Conservation (phyloP, 2,329 filamentous ascomycete species). For the Cylindrodendrum hubeiense region DNA sequence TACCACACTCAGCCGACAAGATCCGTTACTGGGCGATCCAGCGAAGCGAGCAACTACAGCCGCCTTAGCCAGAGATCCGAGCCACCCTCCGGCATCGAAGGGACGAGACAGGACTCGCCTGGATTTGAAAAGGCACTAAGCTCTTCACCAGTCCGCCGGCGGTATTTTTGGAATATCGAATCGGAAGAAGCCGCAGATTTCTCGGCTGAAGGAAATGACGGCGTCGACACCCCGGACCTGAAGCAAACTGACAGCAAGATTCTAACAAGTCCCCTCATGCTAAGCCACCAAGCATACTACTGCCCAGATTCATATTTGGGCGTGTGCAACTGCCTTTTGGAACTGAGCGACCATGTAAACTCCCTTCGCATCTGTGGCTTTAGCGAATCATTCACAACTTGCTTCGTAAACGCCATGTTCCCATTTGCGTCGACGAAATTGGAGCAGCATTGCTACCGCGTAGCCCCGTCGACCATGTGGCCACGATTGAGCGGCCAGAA, state of each 20-base stretch:
- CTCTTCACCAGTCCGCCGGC: constrained; percentile 4
- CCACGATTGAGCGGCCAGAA: constrained; percentile 46
- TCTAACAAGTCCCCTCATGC: constrained; percentile 7
- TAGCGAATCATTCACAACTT: constrained; percentile 45
- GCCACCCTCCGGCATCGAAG: neutral
- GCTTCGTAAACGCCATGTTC: constrained; percentile 46
- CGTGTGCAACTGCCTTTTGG: constrained; percentile 48
- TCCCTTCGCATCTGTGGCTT: constrained; percentile 54
- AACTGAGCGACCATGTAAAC: constrained; percentile 46
- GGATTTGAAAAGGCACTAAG: constrained; percentile 1
- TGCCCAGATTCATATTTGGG: constrained; percentile 48
- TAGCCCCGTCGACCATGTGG: constrained; percentile 49
- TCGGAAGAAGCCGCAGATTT: neutral
- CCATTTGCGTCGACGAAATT: constrained; percentile 11
- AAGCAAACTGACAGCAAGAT: neutral
- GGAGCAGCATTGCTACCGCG: constrained; percentile 39
- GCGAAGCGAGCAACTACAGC: constrained; percentile 17
- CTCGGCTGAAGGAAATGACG: neutral
- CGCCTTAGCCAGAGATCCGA: constrained; percentile 25
- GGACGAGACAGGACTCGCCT: neutral
- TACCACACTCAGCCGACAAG: neutral
- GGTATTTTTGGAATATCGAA: neutral
- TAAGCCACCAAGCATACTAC: constrained; percentile 35
- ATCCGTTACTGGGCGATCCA: constrained; percentile 1
- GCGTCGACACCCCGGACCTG: neutral